A percentile compares a stretch with the other conserved stretches of the same genome.
These are phyloP conservation scores for Mortierella sp. DNA, from an alignment of 371 early-diverging fungal genomes.

Conservation along the genomic window DNA sequence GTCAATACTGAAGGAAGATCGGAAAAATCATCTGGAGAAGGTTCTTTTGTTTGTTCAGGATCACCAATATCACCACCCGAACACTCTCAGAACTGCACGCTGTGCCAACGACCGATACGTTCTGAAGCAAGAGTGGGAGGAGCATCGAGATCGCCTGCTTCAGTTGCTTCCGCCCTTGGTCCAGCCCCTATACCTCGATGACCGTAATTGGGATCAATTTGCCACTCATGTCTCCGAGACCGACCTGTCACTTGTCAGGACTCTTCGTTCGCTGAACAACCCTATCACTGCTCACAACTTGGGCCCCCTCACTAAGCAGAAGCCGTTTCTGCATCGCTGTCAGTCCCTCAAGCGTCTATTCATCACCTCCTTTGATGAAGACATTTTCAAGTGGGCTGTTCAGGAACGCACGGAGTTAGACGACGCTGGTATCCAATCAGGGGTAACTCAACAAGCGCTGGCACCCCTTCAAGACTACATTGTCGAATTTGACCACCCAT, in stretches of 20 bases:
- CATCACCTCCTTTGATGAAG: not conserved
- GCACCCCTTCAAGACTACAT: not conserved
- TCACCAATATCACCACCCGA: too few species aligned
- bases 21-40: too few species aligned
- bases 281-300: not conserved
- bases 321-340: not conserved
- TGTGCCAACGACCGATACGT: too few species aligned
- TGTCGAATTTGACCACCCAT: not conserved
- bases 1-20: too few species aligned
- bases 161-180: too few species aligned
- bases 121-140: too few species aligned
- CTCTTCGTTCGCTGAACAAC: too few species aligned
- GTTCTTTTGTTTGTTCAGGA: too few species aligned
- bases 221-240: not conserved
- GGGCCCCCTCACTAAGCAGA: not conserved
- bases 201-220: not conserved
- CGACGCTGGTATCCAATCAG: not conserved
- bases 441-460: too few species aligned
- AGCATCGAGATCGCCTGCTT: too few species aligned
- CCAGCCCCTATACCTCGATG: not conserved
- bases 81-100: too few species aligned
- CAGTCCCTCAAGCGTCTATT: not conserved
- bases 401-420: not conserved
- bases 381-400: not conserved
- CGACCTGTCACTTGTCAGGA: not conserved